Evolutionary conservation across 169 alveolate species (phyloP).

Genomic region (Babesia gibsoni): DNA sequence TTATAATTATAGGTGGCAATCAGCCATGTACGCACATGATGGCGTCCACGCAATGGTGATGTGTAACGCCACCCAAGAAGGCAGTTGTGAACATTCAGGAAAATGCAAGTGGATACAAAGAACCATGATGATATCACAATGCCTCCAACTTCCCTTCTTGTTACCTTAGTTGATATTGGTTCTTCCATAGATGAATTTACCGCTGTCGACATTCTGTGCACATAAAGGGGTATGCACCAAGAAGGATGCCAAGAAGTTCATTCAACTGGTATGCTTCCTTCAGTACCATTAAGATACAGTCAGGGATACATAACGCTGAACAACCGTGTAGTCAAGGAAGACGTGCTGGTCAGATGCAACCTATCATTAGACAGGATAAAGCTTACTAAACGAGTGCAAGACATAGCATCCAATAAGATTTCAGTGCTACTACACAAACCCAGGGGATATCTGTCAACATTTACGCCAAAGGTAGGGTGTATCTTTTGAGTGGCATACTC

Average conservation of each 20-base stretch:
- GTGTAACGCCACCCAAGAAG: no score
- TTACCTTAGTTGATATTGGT: no score
- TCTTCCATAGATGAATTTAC: slow-evolving; percentile 1
- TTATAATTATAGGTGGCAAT: no score
- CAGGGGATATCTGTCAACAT: slow-evolving; percentile 48
- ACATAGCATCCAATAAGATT: slow-evolving; percentile 10
- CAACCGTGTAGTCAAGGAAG: slow-evolving; percentile 3
- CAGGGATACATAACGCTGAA: slow-evolving; percentile 18
- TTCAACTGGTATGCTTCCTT: slow-evolving; percentile 21
- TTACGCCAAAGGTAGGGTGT: slow-evolving; percentile 12
- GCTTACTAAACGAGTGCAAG: background rate
- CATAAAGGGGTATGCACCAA: slow-evolving; percentile 23
- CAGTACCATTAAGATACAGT: background rate
- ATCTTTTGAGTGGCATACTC: background rate
- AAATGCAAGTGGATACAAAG: no score
- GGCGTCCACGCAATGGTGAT: no score
- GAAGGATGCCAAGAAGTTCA: slow-evolving; percentile 39
- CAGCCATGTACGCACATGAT: no score
- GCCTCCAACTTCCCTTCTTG: no score
- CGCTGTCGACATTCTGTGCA: slow-evolving; percentile 14
- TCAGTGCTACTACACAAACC: slow-evolving; percentile 60
- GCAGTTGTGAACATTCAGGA: no score
- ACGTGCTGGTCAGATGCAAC: background rate
- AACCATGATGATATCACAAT: no score
- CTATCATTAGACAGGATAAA: background rate